A percentile compares a stretch with the other conserved stretches of the same genome.
These are phyloP conservation scores for Multifurca ochricompacta DNA, from an alignment of 768 basidiomycete species.

Conservation along the genomic window DNA sequence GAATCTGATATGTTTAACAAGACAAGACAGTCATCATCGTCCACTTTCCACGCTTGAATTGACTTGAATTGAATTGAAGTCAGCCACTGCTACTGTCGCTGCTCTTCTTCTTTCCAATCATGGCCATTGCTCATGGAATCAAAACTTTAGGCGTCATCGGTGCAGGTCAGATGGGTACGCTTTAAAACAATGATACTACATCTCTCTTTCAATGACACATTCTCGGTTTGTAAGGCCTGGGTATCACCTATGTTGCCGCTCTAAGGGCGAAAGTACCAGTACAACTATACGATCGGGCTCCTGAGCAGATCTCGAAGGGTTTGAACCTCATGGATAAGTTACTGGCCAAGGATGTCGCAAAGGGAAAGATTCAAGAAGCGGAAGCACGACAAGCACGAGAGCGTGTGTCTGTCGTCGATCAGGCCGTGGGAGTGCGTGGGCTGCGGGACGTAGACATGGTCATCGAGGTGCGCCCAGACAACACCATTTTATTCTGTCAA, in stretches of 20 bases:
- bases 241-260: slow-evolving; percentile 84
- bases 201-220: neutral
- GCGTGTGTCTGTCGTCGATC: slow-evolving; percentile 53
- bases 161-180: slow-evolving; percentile 66
- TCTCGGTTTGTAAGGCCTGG: slow-evolving; percentile 46
- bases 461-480: slow-evolving; percentile 55
- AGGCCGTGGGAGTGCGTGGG: slow-evolving; percentile 41
- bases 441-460: slow-evolving; percentile 84
- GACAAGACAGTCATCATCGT: no score
- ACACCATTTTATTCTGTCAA: neutral
- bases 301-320: slow-evolving; percentile 65
- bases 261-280: slow-evolving; percentile 82
- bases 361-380: slow-evolving; percentile 61
- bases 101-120: slow-evolving; percentile 19
- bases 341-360: slow-evolving; percentile 81
- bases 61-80: slow-evolving; percentile 3
- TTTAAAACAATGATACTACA: neutral
- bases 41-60: no score
- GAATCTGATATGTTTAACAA: no score
- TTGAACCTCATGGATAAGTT: slow-evolving; percentile 71
- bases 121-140: slow-evolving; percentile 65
- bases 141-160: slow-evolving; percentile 71
- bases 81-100: no score
- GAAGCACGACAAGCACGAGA: slow-evolving; percentile 69
- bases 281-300: slow-evolving; percentile 73